Base-by-base conservation (phyloP, 1,284 basidiomycete species). In the Boletus mariae region DNA sequence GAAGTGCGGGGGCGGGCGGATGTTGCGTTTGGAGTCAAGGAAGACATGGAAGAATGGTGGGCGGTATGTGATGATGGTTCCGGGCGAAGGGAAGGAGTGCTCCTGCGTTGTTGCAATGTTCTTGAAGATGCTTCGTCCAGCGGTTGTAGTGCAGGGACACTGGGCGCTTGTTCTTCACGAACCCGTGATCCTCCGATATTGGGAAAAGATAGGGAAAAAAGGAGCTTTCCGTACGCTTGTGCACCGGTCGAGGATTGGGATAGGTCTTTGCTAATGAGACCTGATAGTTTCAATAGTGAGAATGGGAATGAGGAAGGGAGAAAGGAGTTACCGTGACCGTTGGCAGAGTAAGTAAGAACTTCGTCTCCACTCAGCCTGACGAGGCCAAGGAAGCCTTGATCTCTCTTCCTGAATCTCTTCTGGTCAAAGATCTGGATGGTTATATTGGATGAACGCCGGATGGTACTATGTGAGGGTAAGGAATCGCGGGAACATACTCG, bases 401-500 rank as follows among this genome's bases (percentile, higher is more conserved):
- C 95, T 66, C 91, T 87, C 73, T 91, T 90, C 78, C 89, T 98
- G 79, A 97, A 98, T 75, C 97, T 97, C 71, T 89, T 86, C 74
- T 98, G 92, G 77, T 99, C 96, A 68, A 98, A 98, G 63, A 98
- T 90, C 76, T 98, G 95, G 47, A 98, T 93, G n/a, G 89, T 86
- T 57, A 99, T 84, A 63, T 91, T 85, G 42, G 94, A 97, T 28
- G 88, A 89, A 63, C 90, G 91, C 60, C 90, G 93, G 63, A 97
- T 90, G 56, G 80, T 85, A 59, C 92, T 94, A 58, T 5, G 55
- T 40, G 13, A 20, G 47, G 29, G 29, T 57, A 43, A 55, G 54
- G 20, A 7, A 57, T 37, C 34, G 47, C 25, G 54, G 42, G 32
- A 38, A 38, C 12, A 34, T 17, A 40, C 0, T 52, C 49, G 44